Conservation (phyloP, 352 stramenopile genomes). For the Globisporangium iwayamae region DNA sequence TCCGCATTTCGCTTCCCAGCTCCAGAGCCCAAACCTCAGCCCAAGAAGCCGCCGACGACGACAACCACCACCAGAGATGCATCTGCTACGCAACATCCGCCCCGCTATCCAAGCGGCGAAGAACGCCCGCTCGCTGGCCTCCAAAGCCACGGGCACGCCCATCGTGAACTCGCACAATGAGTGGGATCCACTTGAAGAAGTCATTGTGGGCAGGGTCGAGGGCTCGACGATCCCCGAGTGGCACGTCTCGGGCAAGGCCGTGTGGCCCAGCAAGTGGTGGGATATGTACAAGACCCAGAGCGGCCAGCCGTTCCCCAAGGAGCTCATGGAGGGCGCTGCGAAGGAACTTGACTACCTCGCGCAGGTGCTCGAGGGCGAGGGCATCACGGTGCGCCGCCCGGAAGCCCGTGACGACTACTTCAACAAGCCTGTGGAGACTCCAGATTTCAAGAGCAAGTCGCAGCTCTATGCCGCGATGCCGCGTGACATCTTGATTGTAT, state of each 20-base stretch:
- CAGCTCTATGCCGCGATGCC: conserved; percentile 89
- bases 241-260: conserved; percentile 87
- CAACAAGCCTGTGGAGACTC: conserved; percentile 68
- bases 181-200: conserved; percentile 88
- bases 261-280: conserved; percentile 88
- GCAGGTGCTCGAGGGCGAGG: conserved; percentile 79
- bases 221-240: conserved; percentile 90
- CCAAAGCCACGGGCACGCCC: conserved; percentile 28
- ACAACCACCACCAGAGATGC: conserved; percentile 5
- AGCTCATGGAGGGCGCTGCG: conserved; percentile 69
- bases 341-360: conserved; percentile 87
- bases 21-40: not conserved
- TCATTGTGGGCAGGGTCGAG: conserved; percentile 87
- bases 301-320: conserved; percentile 70
- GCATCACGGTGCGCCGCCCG: conserved; percentile 78
- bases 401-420: conserved; percentile 71
- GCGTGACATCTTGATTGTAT: conserved; percentile 85
- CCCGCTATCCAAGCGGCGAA: not conserved
- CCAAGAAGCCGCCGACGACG: not conserved
- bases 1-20: conserved; percentile 10
- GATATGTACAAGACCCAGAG: conserved; percentile 88
- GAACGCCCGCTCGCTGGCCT: conserved; percentile 16
- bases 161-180: conserved; percentile 91
- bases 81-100: conserved; percentile 8
- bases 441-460: conserved; percentile 80